Evolutionary conservation across 768 basidiomycete genomes (phyloP), one percentile per base, ranked within the genome.

Genomic region (Xerocomus spinulosus): DNA sequence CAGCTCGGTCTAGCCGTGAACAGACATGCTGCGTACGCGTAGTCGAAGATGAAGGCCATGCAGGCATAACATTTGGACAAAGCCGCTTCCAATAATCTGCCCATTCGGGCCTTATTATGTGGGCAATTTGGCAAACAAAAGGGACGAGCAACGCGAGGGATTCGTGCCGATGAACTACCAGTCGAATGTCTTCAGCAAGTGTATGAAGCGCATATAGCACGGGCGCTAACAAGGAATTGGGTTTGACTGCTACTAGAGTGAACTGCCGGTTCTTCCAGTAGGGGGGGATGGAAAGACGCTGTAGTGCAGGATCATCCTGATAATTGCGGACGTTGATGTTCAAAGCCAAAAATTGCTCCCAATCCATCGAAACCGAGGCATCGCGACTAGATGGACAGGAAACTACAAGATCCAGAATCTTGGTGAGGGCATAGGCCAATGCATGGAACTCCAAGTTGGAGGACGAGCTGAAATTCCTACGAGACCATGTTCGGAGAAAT

Each of bases 31-130:
- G 48, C 51, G 44, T 23, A 62, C 59, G 56, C 44, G 70, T 57
- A 29, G 64, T 69, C 3, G 67, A 60, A 14, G 76, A 68, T 2
- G 75, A 71, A 2, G 81, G 80, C 89, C 88, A 88, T 24, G 66
- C 62, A n/a, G 70, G 67, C 54, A 77, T 69, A 23, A 75, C 75
- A 37, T 78, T 76, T 4, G 91, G 87, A 55, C 82, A 81, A 34
- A 91, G 69, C 12, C 92, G 78, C 58, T 85, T 85, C 93, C 92
- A 95, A 61, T 93, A 93, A 67, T 96, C 92, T 6, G 80, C 80
- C 93, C 92, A 95, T 60, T 92, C 92, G 0, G 83, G 81, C 17
- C 87, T 79, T 14, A 89, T 76, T 13, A 79, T 69, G 20, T 76
- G 60, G 45, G 84, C 82, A 48, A 87, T 64, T 5, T 73, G 71